These are phyloP conservation scores for Aspergillus sp. DNA, from an alignment of 2,329 filamentous ascomycete genomes.

Conservation along the genomic window DNA sequence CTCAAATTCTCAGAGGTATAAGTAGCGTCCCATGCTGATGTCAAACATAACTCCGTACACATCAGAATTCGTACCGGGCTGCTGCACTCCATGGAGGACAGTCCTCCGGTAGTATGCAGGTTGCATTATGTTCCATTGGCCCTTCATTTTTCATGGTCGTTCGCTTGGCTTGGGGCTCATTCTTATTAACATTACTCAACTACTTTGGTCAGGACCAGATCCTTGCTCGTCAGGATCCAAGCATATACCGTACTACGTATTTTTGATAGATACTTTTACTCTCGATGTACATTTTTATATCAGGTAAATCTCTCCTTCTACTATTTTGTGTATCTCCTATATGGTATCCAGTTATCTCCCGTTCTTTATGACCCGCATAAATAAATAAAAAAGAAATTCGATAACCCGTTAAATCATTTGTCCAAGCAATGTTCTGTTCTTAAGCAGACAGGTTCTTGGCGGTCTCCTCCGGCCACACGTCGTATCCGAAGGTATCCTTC, in stretches of 20 bases:
- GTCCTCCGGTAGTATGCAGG: constrained; percentile 19
- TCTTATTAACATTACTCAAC: background rate
- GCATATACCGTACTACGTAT: too few relatives aligned
- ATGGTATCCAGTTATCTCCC: constrained; percentile 6
- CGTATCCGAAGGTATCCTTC: constrained; percentile 76
- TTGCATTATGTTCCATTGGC: background rate
- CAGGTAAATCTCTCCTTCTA: background rate
- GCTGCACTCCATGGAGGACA: constrained; percentile 19
- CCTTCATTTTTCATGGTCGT: background rate
- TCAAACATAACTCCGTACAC: background rate
- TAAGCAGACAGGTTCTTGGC: constrained; percentile 34
- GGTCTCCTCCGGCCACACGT: constrained; percentile 65
- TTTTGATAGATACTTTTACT: too few relatives aligned
- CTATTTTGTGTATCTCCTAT: background rate
- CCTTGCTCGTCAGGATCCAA: too few relatives aligned
- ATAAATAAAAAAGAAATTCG: constrained; percentile 4
- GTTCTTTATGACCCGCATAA: constrained; percentile 21
- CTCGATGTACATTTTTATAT: too few relatives aligned
- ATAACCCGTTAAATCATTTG: constrained; percentile 2
- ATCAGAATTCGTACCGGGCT: background rate
- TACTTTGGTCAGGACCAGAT: too few relatives aligned
- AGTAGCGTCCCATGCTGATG: background rate
- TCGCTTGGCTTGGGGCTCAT: background rate
- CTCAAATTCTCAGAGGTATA: background rate
- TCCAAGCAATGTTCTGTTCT: background rate